Evolutionary conservation across 352 stramenopile genomes (phyloP).

Genomic region (Globisporangium megalacanthum): DNA sequence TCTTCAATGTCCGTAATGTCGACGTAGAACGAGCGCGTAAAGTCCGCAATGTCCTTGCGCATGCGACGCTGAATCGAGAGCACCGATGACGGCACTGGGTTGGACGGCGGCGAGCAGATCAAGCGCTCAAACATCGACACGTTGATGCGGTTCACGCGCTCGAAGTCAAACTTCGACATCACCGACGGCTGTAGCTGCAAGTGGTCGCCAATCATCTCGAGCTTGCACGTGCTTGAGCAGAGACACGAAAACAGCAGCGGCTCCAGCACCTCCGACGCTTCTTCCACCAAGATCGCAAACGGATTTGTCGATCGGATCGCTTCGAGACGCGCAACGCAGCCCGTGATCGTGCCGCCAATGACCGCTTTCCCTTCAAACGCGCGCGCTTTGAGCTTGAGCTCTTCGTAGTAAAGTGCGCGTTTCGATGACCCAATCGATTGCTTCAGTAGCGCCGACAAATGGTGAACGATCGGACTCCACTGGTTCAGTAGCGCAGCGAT

Average conservation of each 20-base stretch:
- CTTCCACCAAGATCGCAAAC: slow-evolving; percentile 85
- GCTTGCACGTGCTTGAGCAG: slow-evolving; percentile 72
- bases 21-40: slow-evolving; percentile 78
- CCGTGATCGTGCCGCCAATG: slow-evolving; percentile 85
- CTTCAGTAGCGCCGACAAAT: slow-evolving; percentile 5
- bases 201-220: slow-evolving; percentile 90
- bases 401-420: slow-evolving; percentile 47
- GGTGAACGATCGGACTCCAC: slow-evolving; percentile 16
- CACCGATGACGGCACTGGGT: slow-evolving; percentile 69
- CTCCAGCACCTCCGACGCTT: slow-evolving; percentile 85
- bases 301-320: slow-evolving; percentile 77
- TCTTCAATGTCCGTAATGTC: slow-evolving; percentile 83
- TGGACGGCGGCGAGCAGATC: slow-evolving; percentile 54
- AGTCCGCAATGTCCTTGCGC: slow-evolving; percentile 82
- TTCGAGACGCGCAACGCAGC: slow-evolving; percentile 79
- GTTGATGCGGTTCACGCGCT: slow-evolving; percentile 83
- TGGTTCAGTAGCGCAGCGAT: slow-evolving; percentile 25
- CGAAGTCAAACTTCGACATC: slow-evolving; percentile 83
- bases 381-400: slow-evolving; percentile 54
- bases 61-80: slow-evolving; percentile 86
- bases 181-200: slow-evolving; percentile 80
- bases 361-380: slow-evolving; percentile 83
- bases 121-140: slow-evolving; percentile 89
- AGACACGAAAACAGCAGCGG: slow-evolving; percentile 84
- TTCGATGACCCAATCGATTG: slow-evolving; percentile 21